These are phyloP conservation scores for Cutaneotrichosporon mucoides DNA, from an alignment of 1,284 basidiomycete species.

Conservation along the genomic window DNA sequence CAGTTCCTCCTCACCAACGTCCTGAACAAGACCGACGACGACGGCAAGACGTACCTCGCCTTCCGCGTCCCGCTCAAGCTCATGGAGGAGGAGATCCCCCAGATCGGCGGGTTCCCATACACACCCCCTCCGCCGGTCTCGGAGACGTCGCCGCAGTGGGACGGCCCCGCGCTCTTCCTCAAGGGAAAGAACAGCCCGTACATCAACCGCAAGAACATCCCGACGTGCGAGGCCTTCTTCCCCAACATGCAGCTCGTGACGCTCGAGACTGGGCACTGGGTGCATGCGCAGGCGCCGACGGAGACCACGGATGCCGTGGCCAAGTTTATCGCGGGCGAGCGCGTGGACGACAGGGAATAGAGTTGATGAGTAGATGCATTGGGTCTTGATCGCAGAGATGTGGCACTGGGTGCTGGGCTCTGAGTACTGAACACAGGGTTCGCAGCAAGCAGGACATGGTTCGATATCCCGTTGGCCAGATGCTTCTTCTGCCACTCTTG, in stretches of 20 bases:
- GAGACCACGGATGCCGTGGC: conserved; percentile 42
- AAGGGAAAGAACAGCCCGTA: conserved; percentile 55
- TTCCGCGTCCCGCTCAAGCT: conserved; percentile 55
- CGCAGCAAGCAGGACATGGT: no score
- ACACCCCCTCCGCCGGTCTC: conserved; percentile 31
- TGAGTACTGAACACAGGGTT: no score
- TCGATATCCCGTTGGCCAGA: no score
- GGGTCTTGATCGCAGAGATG: no score
- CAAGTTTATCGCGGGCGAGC: conserved; percentile 28
- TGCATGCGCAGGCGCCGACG: conserved; percentile 47
- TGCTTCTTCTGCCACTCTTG: no score
- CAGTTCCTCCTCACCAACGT: conserved; percentile 60
- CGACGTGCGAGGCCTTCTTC: conserved; percentile 52
- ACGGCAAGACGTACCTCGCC: conserved; percentile 33
- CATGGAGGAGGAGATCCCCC: conserved; percentile 48
- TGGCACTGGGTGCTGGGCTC: no score
- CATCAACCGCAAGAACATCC: conserved; percentile 55
- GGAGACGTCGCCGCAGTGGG: conserved; percentile 38
- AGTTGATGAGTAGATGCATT: no score
- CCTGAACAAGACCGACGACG: conserved; percentile 24
- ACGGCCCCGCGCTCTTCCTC: conserved; percentile 54
- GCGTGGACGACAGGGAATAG: conserved; percentile 1
- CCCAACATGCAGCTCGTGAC: conserved; percentile 49
- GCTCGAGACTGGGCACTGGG: conserved; percentile 50
- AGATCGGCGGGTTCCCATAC: conserved; percentile 57